Conservation (phyloP, 768 basidiomycete species). For the Sarcodon aspratus region DNA sequence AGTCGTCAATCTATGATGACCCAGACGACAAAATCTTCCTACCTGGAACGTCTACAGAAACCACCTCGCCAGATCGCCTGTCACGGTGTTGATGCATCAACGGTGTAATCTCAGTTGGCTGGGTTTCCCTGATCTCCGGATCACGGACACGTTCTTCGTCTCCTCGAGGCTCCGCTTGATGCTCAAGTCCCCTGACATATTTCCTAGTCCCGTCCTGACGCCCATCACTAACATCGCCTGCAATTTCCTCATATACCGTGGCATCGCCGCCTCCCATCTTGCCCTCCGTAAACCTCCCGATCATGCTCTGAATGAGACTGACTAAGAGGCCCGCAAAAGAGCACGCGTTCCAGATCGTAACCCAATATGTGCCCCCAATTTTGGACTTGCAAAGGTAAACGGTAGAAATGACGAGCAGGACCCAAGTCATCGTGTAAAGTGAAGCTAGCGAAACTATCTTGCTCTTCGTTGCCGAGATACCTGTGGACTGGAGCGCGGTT, state of each 20-base stretch:
- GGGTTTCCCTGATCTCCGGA: slow-evolving; percentile 21
- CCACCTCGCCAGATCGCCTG: slow-evolving; percentile 11
- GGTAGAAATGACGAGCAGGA: slow-evolving; percentile 41
- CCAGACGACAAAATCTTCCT: slow-evolving; percentile 4
- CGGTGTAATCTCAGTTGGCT: slow-evolving; percentile 46
- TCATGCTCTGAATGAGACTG: slow-evolving; percentile 23
- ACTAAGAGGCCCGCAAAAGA: slow-evolving; percentile 30
- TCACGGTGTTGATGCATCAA: slow-evolving; percentile 32
- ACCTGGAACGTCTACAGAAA: neutral
- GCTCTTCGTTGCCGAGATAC: neutral
- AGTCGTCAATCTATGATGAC: neutral
- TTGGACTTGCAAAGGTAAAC: slow-evolving; percentile 26
- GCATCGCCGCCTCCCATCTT: slow-evolving; percentile 8
- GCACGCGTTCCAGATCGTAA: slow-evolving; percentile 42
- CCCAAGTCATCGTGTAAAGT: slow-evolving; percentile 46
- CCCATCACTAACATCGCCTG: slow-evolving; percentile 4
- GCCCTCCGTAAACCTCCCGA: slow-evolving; percentile 3
- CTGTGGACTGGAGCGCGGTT: slow-evolving; percentile 15
- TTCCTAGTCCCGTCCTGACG: slow-evolving; percentile 8
- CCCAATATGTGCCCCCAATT: slow-evolving; percentile 44
- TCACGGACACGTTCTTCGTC: neutral
- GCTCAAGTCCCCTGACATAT: slow-evolving; percentile 9
- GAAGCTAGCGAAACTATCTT: neutral
- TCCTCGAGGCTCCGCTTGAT: neutral
- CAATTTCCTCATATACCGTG: slow-evolving; percentile 6